Percentiles rank a stretch among this genome's conserved stretches.
Evolutionary conservation across 305 asterid genomes (phyloP).

Genomic region (Fraxinus dipetala): DNA sequence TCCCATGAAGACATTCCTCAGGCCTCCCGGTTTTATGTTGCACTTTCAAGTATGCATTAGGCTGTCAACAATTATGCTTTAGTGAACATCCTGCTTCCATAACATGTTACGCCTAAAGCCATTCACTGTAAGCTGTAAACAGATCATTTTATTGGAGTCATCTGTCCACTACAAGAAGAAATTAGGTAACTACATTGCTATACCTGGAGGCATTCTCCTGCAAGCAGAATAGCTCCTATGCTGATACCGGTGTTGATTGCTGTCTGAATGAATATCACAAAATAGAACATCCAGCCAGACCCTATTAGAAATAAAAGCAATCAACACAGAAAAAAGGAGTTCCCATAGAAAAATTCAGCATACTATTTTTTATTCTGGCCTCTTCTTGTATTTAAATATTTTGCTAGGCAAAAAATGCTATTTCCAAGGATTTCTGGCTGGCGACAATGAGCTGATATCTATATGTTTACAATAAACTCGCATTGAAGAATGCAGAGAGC

Average conservation of each 20-base stretch:
- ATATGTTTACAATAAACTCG: not conserved
- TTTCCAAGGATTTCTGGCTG: not conserved
- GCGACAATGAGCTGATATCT: not conserved
- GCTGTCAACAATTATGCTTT: not conserved
- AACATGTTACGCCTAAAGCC: not conserved
- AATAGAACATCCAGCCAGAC: slow-evolving; percentile 87
- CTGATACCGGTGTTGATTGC: slow-evolving; percentile 85
- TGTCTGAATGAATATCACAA: slow-evolving; percentile 82
- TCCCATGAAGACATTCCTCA: not conserved
- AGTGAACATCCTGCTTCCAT: not conserved
- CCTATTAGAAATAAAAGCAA: slow-evolving; percentile 42
- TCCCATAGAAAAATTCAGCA: not conserved
- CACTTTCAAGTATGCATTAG: not conserved
- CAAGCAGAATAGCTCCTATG: slow-evolving; percentile 75
- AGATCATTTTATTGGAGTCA: not conserved
- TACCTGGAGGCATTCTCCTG: slow-evolving; percentile 94
- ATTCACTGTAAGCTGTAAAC: not conserved
- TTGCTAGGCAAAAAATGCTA: not conserved
- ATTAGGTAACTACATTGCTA: slow-evolving; percentile 7
- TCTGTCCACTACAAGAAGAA: not conserved
- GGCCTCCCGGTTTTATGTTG: not conserved
- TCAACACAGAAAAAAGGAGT: not conserved
- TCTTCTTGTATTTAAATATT: not conserved
- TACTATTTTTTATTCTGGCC: not conserved
- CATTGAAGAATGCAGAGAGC: not conserved